Conservation (phyloP, 2,329 filamentous ascomycete genomes). For the Neofusicoccum umdonicola region DNA sequence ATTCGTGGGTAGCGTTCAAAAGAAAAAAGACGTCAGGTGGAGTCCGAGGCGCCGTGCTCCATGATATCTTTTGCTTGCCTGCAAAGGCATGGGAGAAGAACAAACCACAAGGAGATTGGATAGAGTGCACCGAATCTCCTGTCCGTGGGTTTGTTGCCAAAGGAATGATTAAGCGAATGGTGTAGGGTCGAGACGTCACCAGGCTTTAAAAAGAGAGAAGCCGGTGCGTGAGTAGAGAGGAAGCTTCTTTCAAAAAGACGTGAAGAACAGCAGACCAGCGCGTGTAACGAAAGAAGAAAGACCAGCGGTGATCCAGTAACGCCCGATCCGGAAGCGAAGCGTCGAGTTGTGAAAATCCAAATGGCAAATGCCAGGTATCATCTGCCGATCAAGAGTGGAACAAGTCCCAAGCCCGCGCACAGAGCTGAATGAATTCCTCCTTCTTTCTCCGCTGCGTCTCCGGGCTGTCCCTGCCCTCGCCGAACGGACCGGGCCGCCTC, state of each 20-base stretch:
- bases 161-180: slow-evolving; percentile 10
- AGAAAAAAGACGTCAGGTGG: neutral
- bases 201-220: slow-evolving; percentile 10
- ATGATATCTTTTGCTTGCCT: neutral
- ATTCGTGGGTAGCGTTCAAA: slow-evolving; percentile 5
- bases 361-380: neutral
- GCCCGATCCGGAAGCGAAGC: slow-evolving; percentile 1
- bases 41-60: neutral
- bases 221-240: neutral
- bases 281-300: neutral
- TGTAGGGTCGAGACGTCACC: slow-evolving; percentile 10
- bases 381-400: slow-evolving; percentile 72
- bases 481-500: slow-evolving; percentile 61
- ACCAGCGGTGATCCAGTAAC: neutral
- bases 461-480: slow-evolving; percentile 76
- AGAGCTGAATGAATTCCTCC: slow-evolving; percentile 85
- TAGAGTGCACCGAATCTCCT: neutral
- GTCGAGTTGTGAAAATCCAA: neutral
- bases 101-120: neutral
- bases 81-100: neutral
- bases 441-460: slow-evolving; percentile 83
- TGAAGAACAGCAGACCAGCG: slow-evolving; percentile 8
- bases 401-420: slow-evolving; percentile 89
- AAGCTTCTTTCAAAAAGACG: neutral
- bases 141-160: neutral